Percentiles rank a stretch among this genome's conserved stretches.
Evolutionary conservation across 1,139 yeast species (phyloP).

Genomic region (Nadsonia starkeyi-henricii): DNA sequence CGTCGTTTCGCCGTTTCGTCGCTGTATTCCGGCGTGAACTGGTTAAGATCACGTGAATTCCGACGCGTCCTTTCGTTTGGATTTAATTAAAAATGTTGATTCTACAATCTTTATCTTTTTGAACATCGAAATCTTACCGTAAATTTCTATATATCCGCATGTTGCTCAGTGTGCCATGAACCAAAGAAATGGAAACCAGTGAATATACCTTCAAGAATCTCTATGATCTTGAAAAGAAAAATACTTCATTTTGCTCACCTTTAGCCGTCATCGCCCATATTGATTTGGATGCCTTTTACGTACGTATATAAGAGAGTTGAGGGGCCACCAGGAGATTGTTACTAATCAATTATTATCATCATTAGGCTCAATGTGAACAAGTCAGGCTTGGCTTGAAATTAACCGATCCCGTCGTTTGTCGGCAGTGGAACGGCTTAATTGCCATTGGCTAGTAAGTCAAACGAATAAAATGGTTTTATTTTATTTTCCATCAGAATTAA

Average conservation of each 20-base stretch:
- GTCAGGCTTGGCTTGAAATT: slow-evolving; percentile 48
- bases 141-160: no score
- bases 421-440: slow-evolving; percentile 80
- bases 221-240: slow-evolving; percentile 11
- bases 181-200: slow-evolving; percentile 1
- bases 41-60: no score
- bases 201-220: slow-evolving; percentile 14
- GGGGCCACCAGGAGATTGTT: not conserved
- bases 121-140: no score
- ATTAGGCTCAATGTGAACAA: slow-evolving; percentile 67
- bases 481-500: not conserved
- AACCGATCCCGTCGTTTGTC: slow-evolving; percentile 81
- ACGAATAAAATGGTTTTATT: not conserved
- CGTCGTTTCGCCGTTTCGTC: no score
- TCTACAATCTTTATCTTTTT: no score
- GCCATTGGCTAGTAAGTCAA: slow-evolving; percentile 42
- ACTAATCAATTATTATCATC: slow-evolving; percentile 4
- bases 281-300: slow-evolving; percentile 83
- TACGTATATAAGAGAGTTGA: not conserved
- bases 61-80: no score
- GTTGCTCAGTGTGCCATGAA: no score
- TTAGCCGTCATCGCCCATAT: slow-evolving; percentile 74
- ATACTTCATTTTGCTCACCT: slow-evolving; percentile 34
- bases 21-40: no score
- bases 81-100: no score